Base-by-base conservation (phyloP, 805 yeast species). In the Vanderwaltozyma polyspora region DNA sequence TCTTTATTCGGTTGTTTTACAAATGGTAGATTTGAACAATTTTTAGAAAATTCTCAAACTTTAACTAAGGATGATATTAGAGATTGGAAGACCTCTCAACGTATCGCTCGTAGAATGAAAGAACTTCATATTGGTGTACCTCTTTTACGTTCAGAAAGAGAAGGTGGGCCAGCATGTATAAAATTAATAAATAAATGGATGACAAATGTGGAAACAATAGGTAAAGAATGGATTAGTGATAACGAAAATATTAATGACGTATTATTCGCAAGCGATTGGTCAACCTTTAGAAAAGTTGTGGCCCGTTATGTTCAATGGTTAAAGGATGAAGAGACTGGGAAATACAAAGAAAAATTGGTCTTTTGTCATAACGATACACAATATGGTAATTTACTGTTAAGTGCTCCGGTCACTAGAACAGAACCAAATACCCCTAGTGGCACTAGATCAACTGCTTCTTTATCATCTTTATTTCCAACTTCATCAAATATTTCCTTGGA, bases 351-450 rank as follows among this genome's bases (percentile, higher is more conserved):
- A 24, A 35, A 27, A 24, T 64, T 82, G 40, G 85, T 74, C 11
- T 91, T 91, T 52, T 85, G 95, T 48, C 98, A 91, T 59, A 91
- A 91, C 52, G 98, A 89, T 58, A 81, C 97, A 1, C 98, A 91
- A 57, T 89, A 91, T 55, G 98, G 98, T 23, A 91, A 91, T 52
- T 66, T 91, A 42, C 64, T 91, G 36, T 72, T 89, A 18, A 55
- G 64, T n/a, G 73, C 71, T 2, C 76, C 82, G 16, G 66, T 72
- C 4, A 53, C 66, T 27, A 34, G 39, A n/a, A 29, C 36, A 14
- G 28, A 23, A 2, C 4, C 17, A 11, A n/a, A 21, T 8, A 38
- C 48, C 8, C 46, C 55, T 6, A 36, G 31, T 8, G 15, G 14
- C 18, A 26, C 31, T n/a, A 30, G 38, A 17, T 41, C 45, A 11